phyloP scores from a whole-genome alignment of 2,329 filamentous ascomycete species.

The Dothistroma pini region DNA sequence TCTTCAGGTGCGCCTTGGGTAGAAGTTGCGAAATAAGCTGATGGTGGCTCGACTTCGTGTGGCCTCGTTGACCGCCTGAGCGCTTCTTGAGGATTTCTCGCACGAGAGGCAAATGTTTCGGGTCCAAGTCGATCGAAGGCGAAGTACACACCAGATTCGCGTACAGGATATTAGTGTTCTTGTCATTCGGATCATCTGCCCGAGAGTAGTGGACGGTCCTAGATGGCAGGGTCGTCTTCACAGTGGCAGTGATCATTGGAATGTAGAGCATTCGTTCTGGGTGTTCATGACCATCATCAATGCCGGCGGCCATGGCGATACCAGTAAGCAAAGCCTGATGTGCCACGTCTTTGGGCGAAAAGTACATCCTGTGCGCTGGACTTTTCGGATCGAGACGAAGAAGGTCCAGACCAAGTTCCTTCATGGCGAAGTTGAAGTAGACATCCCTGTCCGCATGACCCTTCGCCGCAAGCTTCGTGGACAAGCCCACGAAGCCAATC shows the following conservation, averaged over 20 bases:
- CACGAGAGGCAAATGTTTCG: conserved; percentile 82
- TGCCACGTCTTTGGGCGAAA: conserved; percentile 84
- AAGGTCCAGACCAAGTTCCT: conserved; percentile 91
- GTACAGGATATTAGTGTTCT: conserved; percentile 93
- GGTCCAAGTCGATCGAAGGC: conserved; percentile 87
- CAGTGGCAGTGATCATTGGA: conserved; percentile 93
- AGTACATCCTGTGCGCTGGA: conserved; percentile 97
- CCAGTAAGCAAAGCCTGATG: conserved; percentile 92
- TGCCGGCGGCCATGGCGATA: conserved; percentile 83
- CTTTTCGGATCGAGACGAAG: conserved; percentile 89
- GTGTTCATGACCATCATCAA: conserved; percentile 84
- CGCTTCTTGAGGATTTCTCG: conserved; percentile 64
- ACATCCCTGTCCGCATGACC: conserved; percentile 67
- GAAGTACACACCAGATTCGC: conserved; percentile 96
- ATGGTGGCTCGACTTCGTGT: conserved; percentile 39
- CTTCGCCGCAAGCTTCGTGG: conserved; percentile 69
- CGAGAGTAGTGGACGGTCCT: conserved; percentile 82
- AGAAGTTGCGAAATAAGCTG: conserved; percentile 82
- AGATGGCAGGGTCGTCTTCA: conserved; percentile 89
- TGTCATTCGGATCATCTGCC: conserved; percentile 66
- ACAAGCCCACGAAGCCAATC: conserved; percentile 83
- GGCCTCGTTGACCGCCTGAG: conserved; percentile 9
- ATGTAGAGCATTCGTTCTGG: conserved; percentile 87
- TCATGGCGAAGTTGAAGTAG: conserved; percentile 84
- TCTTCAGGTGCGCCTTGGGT: conserved; percentile 90